Conservation (phyloP, 768 basidiomycete species). For the Peribolospora kevripleyi region DNA sequence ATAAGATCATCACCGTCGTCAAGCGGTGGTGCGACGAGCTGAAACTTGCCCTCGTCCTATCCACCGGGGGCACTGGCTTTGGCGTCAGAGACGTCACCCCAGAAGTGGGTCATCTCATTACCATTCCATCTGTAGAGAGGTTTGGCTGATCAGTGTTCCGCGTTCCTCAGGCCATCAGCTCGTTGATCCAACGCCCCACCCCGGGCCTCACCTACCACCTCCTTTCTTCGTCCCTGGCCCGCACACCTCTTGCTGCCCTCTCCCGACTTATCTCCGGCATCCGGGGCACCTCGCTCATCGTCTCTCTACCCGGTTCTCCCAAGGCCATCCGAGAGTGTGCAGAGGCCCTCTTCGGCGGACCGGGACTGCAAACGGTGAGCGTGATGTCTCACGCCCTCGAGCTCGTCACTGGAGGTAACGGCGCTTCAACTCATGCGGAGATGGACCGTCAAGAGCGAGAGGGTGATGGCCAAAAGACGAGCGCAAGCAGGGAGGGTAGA, state of each 20-base stretch:
- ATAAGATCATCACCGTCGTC: constrained; percentile 29
- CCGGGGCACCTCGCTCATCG: constrained; percentile 33
- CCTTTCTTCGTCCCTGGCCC: constrained; percentile 38
- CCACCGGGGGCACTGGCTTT: constrained; percentile 73
- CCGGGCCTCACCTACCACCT: constrained; percentile 54
- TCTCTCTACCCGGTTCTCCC: constrained; percentile 62
- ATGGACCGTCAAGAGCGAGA: neutral
- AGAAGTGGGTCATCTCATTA: constrained; percentile 29
- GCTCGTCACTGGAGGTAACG: constrained; percentile 24
- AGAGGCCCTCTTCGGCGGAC: constrained; percentile 23
- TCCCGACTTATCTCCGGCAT: constrained; percentile 57
- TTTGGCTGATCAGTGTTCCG: constrained; percentile 27
- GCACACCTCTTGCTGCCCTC: constrained; percentile 57
- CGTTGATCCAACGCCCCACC: constrained; percentile 16
- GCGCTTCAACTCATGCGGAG: neutral
- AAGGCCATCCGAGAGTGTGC: constrained; percentile 65
- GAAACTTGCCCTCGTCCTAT: constrained; percentile 47
- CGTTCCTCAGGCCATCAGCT: constrained; percentile 22
- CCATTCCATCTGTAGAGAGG: neutral
- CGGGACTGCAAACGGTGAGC: constrained; percentile 21
- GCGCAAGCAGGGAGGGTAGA: constrained; percentile 17
- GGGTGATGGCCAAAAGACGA: constrained; percentile 6
- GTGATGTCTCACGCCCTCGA: constrained; percentile 49
- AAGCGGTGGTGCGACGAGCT: constrained; percentile 26
- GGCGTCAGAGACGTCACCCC: constrained; percentile 58